A percentile compares a stretch with the other conserved stretches of the same genome.
Conservation (phyloP, 345 rosid species). For the Orychophragmus violaceus region DNA sequence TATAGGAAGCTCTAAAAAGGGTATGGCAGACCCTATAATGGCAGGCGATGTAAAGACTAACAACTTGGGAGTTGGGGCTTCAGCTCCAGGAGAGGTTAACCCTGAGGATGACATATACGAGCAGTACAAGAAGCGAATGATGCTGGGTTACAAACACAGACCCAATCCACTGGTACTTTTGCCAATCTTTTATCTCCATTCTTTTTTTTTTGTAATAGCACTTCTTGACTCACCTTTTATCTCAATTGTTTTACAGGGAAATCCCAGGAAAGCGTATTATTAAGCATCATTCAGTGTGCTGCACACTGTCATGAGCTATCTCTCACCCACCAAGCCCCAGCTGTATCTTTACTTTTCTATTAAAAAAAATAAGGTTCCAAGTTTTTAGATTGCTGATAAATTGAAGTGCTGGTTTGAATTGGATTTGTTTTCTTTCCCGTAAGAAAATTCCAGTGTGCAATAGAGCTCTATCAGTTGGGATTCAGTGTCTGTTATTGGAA, state of each 20-base stretch:
- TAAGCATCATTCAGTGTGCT: constrained; percentile 1
- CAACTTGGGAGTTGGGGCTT: constrained; percentile 95
- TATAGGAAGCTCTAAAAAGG: constrained; percentile 85
- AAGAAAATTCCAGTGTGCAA: constrained; percentile 1
- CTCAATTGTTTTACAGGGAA: constrained; percentile 17
- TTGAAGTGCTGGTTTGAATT: constrained; percentile 19
- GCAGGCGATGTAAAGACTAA: constrained; percentile 84
- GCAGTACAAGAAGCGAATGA: constrained; percentile 99
- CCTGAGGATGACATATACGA: constrained; percentile 95
- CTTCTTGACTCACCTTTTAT: neutral
- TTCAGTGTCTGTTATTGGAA: neutral
- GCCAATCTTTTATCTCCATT: neutral
- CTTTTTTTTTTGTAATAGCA: neutral
- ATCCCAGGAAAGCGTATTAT: constrained; percentile 37
- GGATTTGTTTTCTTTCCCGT: neutral
- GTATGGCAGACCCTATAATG: constrained; percentile 88
- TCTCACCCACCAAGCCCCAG: neutral
- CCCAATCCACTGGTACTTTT: constrained; percentile 88
- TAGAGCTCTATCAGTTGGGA: neutral
- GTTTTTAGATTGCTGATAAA: constrained; percentile 1
- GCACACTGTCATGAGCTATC: constrained; percentile 1
- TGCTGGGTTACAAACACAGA: constrained; percentile 92
- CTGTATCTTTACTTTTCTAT: constrained; percentile 10
- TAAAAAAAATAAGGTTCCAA: constrained; percentile 1
- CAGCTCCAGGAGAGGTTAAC: constrained; percentile 81